A percentile compares a stretch with the other conserved stretches of the same genome.
Evolutionary conservation across 192 early-diverging fungal genomes (phyloP).

Genomic region (Kappamyces sp.): DNA sequence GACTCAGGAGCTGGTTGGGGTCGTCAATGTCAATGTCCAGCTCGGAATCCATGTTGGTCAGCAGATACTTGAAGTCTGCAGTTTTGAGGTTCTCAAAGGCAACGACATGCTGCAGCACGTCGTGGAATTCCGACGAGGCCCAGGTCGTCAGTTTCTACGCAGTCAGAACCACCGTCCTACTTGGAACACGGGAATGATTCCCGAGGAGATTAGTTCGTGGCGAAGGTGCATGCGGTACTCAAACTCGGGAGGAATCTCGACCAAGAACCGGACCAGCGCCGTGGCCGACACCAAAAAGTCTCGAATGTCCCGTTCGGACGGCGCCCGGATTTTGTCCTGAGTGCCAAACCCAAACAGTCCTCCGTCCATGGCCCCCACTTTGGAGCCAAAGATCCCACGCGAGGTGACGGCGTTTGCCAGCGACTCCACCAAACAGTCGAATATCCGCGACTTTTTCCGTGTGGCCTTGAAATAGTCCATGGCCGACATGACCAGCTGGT

Average conservation of each 20-base stretch:
- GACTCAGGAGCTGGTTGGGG: constrained; percentile 24
- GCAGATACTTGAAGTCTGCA: constrained; percentile 33
- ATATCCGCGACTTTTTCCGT: constrained; percentile 19
- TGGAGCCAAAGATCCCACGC: constrained; percentile 38
- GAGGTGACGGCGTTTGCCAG: constrained; percentile 25
- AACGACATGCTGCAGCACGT: constrained; percentile 36
- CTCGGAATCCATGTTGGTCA: constrained; percentile 32
- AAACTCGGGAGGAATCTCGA: constrained; percentile 38
- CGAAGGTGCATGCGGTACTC: constrained; percentile 40
- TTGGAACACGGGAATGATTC: constrained; percentile 15
- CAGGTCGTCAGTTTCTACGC: constrained; percentile 30
- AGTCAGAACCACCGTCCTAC: neutral
- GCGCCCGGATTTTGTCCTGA: constrained; percentile 25
- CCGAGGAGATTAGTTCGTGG: constrained; percentile 35
- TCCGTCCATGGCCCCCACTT: constrained; percentile 21
- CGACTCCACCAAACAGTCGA: constrained; percentile 21
- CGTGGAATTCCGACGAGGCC: constrained; percentile 36
- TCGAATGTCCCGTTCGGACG: constrained; percentile 35
- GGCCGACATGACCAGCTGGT: constrained; percentile 34
- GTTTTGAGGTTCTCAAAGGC: constrained; percentile 31
- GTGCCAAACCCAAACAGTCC: constrained; percentile 13
- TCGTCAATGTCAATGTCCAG: constrained; percentile 33
- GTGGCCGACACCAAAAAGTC: constrained; percentile 37
- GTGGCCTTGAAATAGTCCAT: constrained; percentile 30
- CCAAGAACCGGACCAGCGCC: constrained; percentile 31